Percentiles rank a stretch among this genome's conserved stretches.
These are phyloP conservation scores for Gymnopus androsaceus DNA, from an alignment of 1,284 basidiomycete genomes.

Conservation along the genomic window DNA sequence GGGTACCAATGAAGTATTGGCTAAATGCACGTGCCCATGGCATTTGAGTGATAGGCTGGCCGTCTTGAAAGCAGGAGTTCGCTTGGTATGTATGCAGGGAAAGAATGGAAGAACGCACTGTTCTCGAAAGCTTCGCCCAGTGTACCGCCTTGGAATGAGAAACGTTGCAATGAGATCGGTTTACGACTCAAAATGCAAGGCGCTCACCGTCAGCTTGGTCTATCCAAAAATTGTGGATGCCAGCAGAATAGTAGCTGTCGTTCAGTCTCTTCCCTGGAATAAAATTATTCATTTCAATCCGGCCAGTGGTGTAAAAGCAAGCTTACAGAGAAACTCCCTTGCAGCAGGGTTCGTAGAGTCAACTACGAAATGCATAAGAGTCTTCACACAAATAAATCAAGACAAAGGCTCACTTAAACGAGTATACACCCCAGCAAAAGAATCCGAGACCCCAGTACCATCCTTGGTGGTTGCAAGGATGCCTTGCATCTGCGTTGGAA, in stretches of 20 bases:
- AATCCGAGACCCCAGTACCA: slow-evolving; percentile 41
- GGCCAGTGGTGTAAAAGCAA: background rate
- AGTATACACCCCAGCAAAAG: slow-evolving; percentile 43
- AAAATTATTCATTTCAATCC: background rate
- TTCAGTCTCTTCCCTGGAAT: slow-evolving; percentile 39
- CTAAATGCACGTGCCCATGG: slow-evolving; percentile 39
- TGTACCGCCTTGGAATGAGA: slow-evolving; percentile 31
- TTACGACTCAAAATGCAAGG: background rate
- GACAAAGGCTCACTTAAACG: slow-evolving; percentile 29
- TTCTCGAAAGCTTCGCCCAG: slow-evolving; percentile 42
- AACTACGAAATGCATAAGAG: slow-evolving; percentile 16
- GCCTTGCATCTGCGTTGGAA: slow-evolving; percentile 35
- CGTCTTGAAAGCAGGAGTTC: slow-evolving; percentile 27
- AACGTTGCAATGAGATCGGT: background rate
- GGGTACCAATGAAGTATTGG: slow-evolving; percentile 42
- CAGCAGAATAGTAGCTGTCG: slow-evolving; percentile 44
- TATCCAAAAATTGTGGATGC: slow-evolving; percentile 46
- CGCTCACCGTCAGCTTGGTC: slow-evolving; percentile 40
- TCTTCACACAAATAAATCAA: background rate
- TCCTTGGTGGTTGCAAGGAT: slow-evolving; percentile 40
- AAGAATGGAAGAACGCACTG: slow-evolving; percentile 26
- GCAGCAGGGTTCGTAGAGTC: slow-evolving; percentile 36
- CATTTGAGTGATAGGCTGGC: slow-evolving; percentile 35
- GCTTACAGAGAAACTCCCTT: slow-evolving; percentile 34
- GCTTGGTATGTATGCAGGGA: background rate